phyloP scores from a whole-genome alignment of 164 flowering plant species.

The Liriodendron chinense region DNA sequence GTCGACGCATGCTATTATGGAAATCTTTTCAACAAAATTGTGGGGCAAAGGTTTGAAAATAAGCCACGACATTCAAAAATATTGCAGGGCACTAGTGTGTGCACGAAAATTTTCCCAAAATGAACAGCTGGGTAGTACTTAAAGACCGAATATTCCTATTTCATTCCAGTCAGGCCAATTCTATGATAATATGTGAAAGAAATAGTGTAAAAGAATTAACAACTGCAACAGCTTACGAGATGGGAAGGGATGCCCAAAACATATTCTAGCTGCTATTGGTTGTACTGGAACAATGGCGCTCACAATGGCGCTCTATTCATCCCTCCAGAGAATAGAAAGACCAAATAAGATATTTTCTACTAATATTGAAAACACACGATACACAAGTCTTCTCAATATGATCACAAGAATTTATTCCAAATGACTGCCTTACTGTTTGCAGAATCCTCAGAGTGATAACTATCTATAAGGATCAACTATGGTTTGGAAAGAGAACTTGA shows the following conservation, averaged over 20 bases:
- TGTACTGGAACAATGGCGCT: no score
- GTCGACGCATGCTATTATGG: no score
- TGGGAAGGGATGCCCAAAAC: not conserved
- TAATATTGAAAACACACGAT: no score
- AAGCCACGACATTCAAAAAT: no score
- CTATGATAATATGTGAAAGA: not conserved
- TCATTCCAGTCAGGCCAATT: not conserved
- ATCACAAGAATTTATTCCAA: not conserved
- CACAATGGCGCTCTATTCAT: no score
- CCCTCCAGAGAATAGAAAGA: no score
- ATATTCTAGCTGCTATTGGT: not conserved
- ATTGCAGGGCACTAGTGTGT: no score
- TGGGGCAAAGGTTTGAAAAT: no score
- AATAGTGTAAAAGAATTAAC: not conserved
- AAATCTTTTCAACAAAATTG: no score
- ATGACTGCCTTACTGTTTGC: not conserved
- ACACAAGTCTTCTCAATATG: not conserved
- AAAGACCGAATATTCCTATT: not conserved
- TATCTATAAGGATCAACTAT: not conserved
- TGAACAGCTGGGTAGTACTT: no score
- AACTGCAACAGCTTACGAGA: not conserved
- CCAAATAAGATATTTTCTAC: no score
- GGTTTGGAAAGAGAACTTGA: not conserved
- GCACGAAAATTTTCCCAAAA: no score
- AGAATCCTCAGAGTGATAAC: not conserved